Base-by-base conservation (phyloP, 1,139 yeast genomes). In the Pichia sp. region DNA sequence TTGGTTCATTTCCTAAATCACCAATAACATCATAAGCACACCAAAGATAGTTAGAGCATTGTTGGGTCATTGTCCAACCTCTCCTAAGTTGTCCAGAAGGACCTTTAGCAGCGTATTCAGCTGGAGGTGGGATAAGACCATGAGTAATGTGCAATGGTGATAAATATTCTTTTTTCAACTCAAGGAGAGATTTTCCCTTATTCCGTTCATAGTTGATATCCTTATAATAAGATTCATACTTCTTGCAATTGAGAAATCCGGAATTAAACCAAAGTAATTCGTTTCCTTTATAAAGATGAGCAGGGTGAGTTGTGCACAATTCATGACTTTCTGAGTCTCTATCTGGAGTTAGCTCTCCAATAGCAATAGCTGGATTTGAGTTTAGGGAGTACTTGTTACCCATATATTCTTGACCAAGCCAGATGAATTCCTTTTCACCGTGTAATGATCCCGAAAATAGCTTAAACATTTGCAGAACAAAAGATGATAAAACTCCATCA, bases 231-330 rank as follows among this genome's bases (percentile, higher is more conserved):
- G 68, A 64, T 31, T 59, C 61, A 1, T 60, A 57, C 46, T 73
- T 73, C 54, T 80, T 80, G 59, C 88, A 80, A 42, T 62, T 74
- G 23, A 68, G 62, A 50, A 78, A 72, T 0, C 88, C 88, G 2
- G 86, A 79, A 52, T 80, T 80, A 40, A 79, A 69, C 86, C 86
- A 80, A 4, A 79, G 52, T 21, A 80, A 55, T 6, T 50, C 49
- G 31, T 63, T 64, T 5, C 76, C 77, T 37, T 66, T 67, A 42
- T 67, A 62, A 1, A 78, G 55, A 58, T 81, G 89, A 0, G 83
- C 84, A 0, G 86, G 84, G 56, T 81, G 88, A 1, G 78, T 69
- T 0, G 83, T 74, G 52, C 88, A 80, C 9, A 79, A 60, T 53
- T 76, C 82, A 35, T 60, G 58, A 0, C 77, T 60, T 1, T 58